These are phyloP conservation scores for Funneliformis geosporum DNA, from an alignment of 192 early-diverging fungal genomes.

Conservation along the genomic window DNA sequence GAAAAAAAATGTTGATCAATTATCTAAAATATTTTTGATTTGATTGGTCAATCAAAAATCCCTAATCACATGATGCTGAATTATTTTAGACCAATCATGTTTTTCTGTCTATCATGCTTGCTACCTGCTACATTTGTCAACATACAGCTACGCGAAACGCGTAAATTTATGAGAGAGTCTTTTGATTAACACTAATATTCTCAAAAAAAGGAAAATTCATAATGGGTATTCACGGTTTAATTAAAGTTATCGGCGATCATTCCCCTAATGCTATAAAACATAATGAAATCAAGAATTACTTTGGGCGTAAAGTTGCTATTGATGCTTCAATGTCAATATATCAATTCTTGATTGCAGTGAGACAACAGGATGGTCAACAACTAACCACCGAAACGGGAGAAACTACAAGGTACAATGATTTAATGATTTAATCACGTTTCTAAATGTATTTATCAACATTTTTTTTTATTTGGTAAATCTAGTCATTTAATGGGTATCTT, in stretches of 20 bases:
- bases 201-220: too few relatives aligned
- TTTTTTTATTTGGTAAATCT: background rate
- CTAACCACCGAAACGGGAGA: conserved; percentile 88
- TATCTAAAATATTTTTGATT: too few relatives aligned
- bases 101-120: too few relatives aligned
- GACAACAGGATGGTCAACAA: conserved; percentile 84
- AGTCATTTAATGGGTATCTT: conserved; percentile 97
- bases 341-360: conserved; percentile 97
- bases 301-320: conserved; percentile 94
- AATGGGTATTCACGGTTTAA: conserved; percentile 87
- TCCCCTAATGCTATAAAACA: conserved; percentile 82
- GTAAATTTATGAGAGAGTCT: too few relatives aligned
- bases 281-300: conserved; percentile 84
- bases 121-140: too few relatives aligned
- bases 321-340: conserved; percentile 98
- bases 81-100: too few relatives aligned
- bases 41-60: too few relatives aligned
- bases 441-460: background rate
- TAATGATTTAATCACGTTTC: background rate
- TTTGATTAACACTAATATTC: too few relatives aligned
- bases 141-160: too few relatives aligned
- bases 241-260: conserved; percentile 90
- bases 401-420: conserved; percentile 74
- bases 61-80: too few relatives aligned
- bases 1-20: too few relatives aligned